These are phyloP conservation scores for Dothiorella sarmentorum DNA, from an alignment of 2,329 filamentous ascomycete genomes.

Conservation along the genomic window DNA sequence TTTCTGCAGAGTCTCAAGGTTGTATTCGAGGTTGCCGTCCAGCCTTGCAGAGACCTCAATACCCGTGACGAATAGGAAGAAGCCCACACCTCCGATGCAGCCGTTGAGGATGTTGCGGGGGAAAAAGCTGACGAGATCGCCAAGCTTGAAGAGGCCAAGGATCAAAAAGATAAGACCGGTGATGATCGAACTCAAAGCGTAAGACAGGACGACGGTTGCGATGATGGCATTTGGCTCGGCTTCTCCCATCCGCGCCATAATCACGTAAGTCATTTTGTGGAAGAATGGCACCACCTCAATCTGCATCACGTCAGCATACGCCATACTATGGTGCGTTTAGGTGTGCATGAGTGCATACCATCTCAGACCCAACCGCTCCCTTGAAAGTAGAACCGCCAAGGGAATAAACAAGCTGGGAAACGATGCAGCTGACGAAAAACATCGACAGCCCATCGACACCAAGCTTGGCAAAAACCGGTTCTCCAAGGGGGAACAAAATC, in stretches of 20 bases:
- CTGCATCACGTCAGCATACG: slow-evolving; percentile 36
- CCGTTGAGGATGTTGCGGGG: slow-evolving; percentile 94
- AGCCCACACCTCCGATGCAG: slow-evolving; percentile 95
- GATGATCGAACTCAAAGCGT: slow-evolving; percentile 83
- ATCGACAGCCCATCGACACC: slow-evolving; percentile 95
- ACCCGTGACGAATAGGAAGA: slow-evolving; percentile 87
- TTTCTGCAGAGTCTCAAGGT: slow-evolving; percentile 69
- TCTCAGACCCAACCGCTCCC: slow-evolving; percentile 88
- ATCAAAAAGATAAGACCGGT: slow-evolving; percentile 89
- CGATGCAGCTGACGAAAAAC: slow-evolving; percentile 96
- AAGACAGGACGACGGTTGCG: slow-evolving; percentile 89
- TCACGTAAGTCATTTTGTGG: slow-evolving; percentile 94
- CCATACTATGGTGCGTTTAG: not conserved
- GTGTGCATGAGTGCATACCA: slow-evolving; percentile 52
- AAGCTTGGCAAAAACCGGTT: slow-evolving; percentile 77
- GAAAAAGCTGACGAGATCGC: slow-evolving; percentile 94
- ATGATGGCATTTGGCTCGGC: slow-evolving; percentile 82
- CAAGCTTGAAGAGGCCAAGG: slow-evolving; percentile 82
- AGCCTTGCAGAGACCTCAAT: slow-evolving; percentile 90
- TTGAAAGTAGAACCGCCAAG: slow-evolving; percentile 79
- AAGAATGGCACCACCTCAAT: slow-evolving; percentile 99
- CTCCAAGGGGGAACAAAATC: slow-evolving; percentile 91
- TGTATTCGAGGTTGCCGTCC: slow-evolving; percentile 79
- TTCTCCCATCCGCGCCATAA: slow-evolving; percentile 72
- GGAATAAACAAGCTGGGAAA: slow-evolving; percentile 88